A percentile compares a stretch with the other conserved stretches of the same genome.
These are phyloP conservation scores for Trichoderma oligosporum DNA, from an alignment of 2,329 filamentous ascomycete species.

Conservation along the genomic window DNA sequence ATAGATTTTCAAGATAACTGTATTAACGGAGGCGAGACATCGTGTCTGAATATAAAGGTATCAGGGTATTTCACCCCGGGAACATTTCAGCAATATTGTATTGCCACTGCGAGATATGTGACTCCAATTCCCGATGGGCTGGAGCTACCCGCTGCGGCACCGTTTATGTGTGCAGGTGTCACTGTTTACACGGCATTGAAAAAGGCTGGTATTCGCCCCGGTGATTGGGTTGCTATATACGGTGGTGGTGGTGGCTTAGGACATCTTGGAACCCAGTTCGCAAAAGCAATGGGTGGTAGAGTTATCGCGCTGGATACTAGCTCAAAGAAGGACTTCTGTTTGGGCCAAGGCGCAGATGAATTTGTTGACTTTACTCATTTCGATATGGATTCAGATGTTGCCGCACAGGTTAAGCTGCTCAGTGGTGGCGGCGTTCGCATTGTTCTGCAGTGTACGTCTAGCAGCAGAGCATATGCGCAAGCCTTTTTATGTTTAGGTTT, in stretches of 20 bases:
- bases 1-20: too few species aligned
- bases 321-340: slow-evolving; percentile 26
- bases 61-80: too few species aligned
- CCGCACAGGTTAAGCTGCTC: slow-evolving; percentile 18
- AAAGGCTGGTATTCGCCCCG: too few species aligned
- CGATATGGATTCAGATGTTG: background rate
- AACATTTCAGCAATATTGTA: too few species aligned
- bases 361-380: too few species aligned
- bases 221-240: slow-evolving; percentile 29
- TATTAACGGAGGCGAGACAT: too few species aligned
- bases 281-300: slow-evolving; percentile 29
- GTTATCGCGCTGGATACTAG: slow-evolving; percentile 30
- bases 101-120: too few species aligned
- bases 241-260: slow-evolving; percentile 33
- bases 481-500: slow-evolving; percentile 27
- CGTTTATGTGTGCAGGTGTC: too few species aligned
- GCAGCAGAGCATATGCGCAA: slow-evolving; percentile 24
- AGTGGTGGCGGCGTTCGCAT: slow-evolving; percentile 23
- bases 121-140: too few species aligned
- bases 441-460: slow-evolving; percentile 26
- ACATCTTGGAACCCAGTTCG: slow-evolving; percentile 31
- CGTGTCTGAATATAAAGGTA: too few species aligned
- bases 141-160: too few species aligned
- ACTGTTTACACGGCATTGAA: too few species aligned
- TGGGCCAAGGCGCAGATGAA: slow-evolving; percentile 26